These are phyloP conservation scores for Taiozyma sp. DNA, from an alignment of 1,139 yeast species.

Conservation along the genomic window DNA sequence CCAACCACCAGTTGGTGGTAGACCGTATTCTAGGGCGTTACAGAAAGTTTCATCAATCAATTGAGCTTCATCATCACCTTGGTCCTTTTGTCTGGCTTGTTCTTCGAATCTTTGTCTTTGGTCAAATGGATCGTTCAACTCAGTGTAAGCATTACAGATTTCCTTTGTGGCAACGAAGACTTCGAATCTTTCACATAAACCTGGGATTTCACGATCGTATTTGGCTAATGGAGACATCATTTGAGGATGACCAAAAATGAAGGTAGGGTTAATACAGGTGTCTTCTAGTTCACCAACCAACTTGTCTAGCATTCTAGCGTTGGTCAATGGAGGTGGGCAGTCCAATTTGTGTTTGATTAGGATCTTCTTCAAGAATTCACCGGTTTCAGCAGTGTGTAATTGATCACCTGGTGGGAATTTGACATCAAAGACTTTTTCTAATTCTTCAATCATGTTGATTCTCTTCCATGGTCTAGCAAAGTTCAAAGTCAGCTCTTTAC, in stretches of 20 bases:
- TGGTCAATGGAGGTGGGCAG: slow-evolving; percentile 95
- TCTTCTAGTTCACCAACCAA: slow-evolving; percentile 96
- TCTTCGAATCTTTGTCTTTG: slow-evolving; percentile 97
- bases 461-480: slow-evolving; percentile 98
- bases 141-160: slow-evolving; percentile 97
- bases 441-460: slow-evolving; percentile 92
- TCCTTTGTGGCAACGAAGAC: slow-evolving; percentile 98
- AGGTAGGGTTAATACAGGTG: slow-evolving; percentile 92
- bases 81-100: slow-evolving; percentile 97
- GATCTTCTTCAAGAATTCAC: slow-evolving; percentile 78
- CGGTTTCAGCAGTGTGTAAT: slow-evolving; percentile 92
- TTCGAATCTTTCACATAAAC: slow-evolving; percentile 97
- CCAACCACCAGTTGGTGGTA: slow-evolving; percentile 99
- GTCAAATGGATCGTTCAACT: slow-evolving; percentile 97
- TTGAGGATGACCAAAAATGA: slow-evolving; percentile 98
- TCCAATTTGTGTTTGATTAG: slow-evolving; percentile 80
- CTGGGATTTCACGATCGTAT: slow-evolving; percentile 87
- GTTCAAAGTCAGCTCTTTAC: slow-evolving; percentile 70
- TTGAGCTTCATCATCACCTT: slow-evolving; percentile 99
- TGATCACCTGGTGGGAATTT: slow-evolving; percentile 95
- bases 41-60: slow-evolving; percentile 94
- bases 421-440: slow-evolving; percentile 81
- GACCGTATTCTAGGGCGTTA: slow-evolving; percentile 95
- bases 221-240: slow-evolving; percentile 99
- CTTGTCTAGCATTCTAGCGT: slow-evolving; percentile 98